Percentiles rank a stretch among this genome's conserved stretches.
Evolutionary conservation across 2,329 filamentous ascomycete genomes (phyloP).

Genomic region (Fonsecaea pedrosoi): DNA sequence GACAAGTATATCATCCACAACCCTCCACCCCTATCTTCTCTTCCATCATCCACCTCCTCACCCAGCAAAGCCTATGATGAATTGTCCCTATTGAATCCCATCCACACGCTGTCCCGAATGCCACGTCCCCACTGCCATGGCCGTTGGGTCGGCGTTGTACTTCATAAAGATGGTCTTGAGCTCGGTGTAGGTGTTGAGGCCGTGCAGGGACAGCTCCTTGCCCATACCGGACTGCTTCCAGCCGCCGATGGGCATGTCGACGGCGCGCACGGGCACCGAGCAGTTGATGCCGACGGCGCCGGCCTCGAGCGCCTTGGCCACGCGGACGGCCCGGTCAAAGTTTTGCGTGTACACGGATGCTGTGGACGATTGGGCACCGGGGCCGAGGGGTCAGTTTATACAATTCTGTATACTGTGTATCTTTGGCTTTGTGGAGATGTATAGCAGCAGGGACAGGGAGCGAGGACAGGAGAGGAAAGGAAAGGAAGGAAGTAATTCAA

Average conservation of each 20-base stretch:
- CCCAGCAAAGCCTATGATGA: no score
- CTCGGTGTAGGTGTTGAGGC: constrained; percentile 48
- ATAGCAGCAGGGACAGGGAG: no score
- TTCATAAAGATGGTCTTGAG: constrained; percentile 49
- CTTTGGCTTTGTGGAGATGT: no score
- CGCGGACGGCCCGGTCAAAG: constrained; percentile 48
- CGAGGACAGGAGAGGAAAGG: background rate
- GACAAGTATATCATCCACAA: no score
- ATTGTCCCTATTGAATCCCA: background rate
- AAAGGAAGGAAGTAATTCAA: background rate
- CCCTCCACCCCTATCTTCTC: no score
- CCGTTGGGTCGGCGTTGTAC: constrained; percentile 18
- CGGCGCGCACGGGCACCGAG: constrained; percentile 50
- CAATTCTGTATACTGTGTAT: no score
- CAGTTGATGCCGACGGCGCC: constrained; percentile 55
- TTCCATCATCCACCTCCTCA: no score
- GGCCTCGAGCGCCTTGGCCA: constrained; percentile 49
- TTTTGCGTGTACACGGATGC: constrained; percentile 51
- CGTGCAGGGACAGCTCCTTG: constrained; percentile 52
- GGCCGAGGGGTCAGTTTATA: no score
- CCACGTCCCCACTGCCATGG: constrained; percentile 15
- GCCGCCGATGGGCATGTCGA: constrained; percentile 51
- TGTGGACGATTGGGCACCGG: background rate
- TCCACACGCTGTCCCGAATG: constrained; percentile 10
- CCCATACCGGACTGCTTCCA: constrained; percentile 58